Evolutionary conservation across 1,284 basidiomycete genomes (phyloP), one percentile per base, ranked within the genome.

Genomic region (Peniophora sp.): DNA sequence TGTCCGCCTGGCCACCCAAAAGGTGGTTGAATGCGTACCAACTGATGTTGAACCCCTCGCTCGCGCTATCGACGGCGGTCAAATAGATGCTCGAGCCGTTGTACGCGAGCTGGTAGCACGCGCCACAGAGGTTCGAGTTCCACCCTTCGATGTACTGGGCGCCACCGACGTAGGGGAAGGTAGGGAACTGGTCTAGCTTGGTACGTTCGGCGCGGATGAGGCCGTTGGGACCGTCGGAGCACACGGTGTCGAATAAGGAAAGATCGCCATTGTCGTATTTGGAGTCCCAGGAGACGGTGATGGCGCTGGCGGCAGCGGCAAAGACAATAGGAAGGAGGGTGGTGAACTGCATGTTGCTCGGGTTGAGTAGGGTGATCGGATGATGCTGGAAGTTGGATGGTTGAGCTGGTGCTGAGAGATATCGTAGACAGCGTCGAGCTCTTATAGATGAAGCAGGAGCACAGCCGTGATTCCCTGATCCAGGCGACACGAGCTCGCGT

Each of bases 81-180:
- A 77, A 58, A 47, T 63, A 59, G 51, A 77, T 63, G 32, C 63
- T 71, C 27, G 55, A 67, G 34, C 65, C 66, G 23, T 63, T 62
- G 59, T 69, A 74, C 14, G 63, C 62, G 49, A 78, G 59, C 55
- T 68, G 45, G 68, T 72, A 76, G 64, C 73, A 79, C 34, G 72
- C 68, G 46, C 75, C 75, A 59, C 75, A 78, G 35, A 59, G 55
- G 16, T 60, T 39, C 6, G 69, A 71, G 62, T 71, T 67, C 65
- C 66, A 78, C 2, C 69, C 69, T 12, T 55, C 56, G 44, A 80
- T 61, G 19, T 65, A 68, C 27, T 58, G 58, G 8, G 67, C 69
- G n/a, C 72, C 78, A 16, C 76, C 79, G 56, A 81, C 62, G 56
- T 70, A 62, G n/a, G 79, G 78, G 65, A 73, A 81, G 27, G 51